Conservation (phyloP, 495 filamentous ascomycete species). For the Lasiosphaeris hirsuta region DNA sequence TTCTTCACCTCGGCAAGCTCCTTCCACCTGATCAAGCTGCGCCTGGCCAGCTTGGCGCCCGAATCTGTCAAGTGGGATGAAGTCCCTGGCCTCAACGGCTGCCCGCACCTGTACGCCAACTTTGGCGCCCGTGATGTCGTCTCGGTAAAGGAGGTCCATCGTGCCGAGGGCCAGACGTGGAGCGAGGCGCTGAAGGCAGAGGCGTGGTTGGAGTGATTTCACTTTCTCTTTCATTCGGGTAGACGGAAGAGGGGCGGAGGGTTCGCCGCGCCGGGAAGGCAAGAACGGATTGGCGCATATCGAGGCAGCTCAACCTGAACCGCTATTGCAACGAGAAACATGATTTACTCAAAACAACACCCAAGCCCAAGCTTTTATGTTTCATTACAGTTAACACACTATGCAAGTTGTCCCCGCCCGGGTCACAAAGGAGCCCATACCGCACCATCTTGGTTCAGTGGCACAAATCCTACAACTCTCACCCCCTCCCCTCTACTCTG, state of each 20-base stretch:
- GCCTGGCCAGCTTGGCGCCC: conserved; percentile 22
- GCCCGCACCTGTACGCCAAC: conserved; percentile 47
- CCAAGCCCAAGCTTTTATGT: conserved; percentile 5
- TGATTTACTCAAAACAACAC: not conserved
- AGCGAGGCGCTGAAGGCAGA: conserved; percentile 26
- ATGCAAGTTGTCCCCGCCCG: not conserved
- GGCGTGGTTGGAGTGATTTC: conserved; percentile 22
- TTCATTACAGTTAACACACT: conserved; percentile 1
- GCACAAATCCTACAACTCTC: not conserved
- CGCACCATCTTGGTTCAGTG: no score
- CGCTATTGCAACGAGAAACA: no score
- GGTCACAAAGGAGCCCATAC: no score
- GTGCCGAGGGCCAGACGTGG: conserved; percentile 37
- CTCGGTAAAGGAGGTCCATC: conserved; percentile 25
- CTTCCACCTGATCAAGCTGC: conserved; percentile 45
- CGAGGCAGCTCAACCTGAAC: no score
- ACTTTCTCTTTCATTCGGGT: not conserved
- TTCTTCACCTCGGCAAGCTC: conserved; percentile 38
- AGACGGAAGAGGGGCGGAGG: no score
- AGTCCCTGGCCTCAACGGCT: conserved; percentile 31
- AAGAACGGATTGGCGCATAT: no score
- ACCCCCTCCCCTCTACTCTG: not conserved
- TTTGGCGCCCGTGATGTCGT: conserved; percentile 44
- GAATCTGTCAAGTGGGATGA: conserved; percentile 43
- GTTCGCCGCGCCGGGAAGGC: no score